phyloP scores from a whole-genome alignment of 140 eudicot species.

The Oenanthe javanica region DNA sequence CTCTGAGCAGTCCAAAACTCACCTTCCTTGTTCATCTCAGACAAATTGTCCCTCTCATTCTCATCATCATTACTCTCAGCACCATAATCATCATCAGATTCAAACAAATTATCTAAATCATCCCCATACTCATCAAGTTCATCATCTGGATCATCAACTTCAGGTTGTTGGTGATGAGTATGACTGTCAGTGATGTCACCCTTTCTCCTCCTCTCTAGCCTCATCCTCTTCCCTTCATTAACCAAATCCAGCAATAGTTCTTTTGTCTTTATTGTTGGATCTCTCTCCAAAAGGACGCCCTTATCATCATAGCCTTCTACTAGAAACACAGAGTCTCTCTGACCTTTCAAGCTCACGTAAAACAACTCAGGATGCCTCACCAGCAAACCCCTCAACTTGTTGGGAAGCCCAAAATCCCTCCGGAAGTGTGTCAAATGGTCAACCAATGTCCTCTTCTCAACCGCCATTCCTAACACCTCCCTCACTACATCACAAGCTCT shows the following conservation, averaged over 20 bases:
- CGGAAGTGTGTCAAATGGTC: conserved; percentile 78
- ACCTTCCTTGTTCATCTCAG: conserved; percentile 4
- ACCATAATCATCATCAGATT: conserved; percentile 23
- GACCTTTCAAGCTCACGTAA: conserved; percentile 77
- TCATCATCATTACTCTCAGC: conserved; percentile 22
- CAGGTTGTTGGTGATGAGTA: background rate
- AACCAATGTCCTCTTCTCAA: conserved; percentile 77
- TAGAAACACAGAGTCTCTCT: conserved; percentile 76
- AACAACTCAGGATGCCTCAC: conserved; percentile 57
- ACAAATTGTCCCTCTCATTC: conserved; percentile 8
- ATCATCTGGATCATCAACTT: conserved; percentile 1
- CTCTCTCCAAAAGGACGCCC: conserved; percentile 35
- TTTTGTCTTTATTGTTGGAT: conserved; percentile 23
- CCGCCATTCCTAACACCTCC: conserved; percentile 71
- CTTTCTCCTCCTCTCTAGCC: conserved; percentile 28
- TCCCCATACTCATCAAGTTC: conserved; percentile 21
- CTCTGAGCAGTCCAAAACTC: conserved; percentile 29
- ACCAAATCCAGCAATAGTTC: conserved; percentile 33
- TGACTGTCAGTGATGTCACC: background rate
- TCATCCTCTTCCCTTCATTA: conserved; percentile 40
- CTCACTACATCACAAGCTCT: conserved; percentile 94
- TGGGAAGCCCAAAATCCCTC: conserved; percentile 79
- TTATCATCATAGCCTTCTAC: conserved; percentile 58
- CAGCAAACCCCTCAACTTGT: background rate
- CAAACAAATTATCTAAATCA: conserved; percentile 26